Conservation (phyloP, 352 stramenopile genomes). For the Globisporangium perplexum region DNA sequence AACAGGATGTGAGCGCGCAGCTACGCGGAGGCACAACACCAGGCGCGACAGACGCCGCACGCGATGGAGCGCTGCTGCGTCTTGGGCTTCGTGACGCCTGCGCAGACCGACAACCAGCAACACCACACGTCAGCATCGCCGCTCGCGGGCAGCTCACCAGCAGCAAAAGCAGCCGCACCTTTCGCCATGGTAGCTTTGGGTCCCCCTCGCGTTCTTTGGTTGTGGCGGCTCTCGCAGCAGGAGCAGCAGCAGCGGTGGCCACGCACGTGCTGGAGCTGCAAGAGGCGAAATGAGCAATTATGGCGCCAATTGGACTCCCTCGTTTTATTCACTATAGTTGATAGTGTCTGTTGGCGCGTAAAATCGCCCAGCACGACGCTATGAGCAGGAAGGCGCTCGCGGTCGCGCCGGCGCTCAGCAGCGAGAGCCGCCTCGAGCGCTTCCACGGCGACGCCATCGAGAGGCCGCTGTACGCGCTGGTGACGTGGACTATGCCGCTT, state of each 20-base stretch:
- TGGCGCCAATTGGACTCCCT: too few species aligned
- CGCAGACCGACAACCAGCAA: neutral
- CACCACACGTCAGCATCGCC: neutral
- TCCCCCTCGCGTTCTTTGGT: too few species aligned
- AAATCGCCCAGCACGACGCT: too few species aligned
- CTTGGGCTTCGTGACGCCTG: conserved; percentile 23
- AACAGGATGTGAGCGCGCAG: neutral
- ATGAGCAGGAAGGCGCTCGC: conserved; percentile 41
- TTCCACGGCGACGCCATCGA: conserved; percentile 67
- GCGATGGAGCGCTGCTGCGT: conserved; percentile 63
- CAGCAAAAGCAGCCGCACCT: neutral
- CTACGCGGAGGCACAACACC: too few species aligned
- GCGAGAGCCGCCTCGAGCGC: conserved; percentile 34
- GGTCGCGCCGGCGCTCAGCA: conserved; percentile 39
- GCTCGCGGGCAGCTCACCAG: neutral
- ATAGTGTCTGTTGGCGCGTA: neutral
- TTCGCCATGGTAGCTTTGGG: neutral
- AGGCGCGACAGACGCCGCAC: too few species aligned
- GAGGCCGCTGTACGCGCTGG: conserved; percentile 36
- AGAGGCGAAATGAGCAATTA: conserved; percentile 2
- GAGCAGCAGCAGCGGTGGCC: too few species aligned
- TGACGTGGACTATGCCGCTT: conserved; percentile 35
- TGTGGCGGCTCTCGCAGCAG: too few species aligned
- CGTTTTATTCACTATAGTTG: too few species aligned
- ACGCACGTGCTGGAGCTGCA: too few species aligned